These are phyloP conservation scores for Pouteria campechiana DNA, from an alignment of 179 eudicot genomes.

Conservation along the genomic window DNA sequence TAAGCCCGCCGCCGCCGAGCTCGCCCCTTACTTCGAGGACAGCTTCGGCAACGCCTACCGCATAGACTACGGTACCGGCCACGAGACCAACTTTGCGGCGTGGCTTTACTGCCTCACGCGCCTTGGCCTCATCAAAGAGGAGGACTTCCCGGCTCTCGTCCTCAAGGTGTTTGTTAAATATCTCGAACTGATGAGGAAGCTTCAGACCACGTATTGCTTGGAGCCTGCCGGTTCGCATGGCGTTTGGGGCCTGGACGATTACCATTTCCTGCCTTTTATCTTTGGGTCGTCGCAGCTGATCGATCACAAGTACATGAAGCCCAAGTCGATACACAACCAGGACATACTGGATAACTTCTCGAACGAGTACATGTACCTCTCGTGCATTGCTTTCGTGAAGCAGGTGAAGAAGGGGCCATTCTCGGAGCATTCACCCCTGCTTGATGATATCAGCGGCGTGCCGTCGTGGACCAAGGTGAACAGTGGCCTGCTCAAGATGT, in stretches of 20 bases:
- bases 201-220: slow-evolving; percentile 62
- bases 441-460: slow-evolving; percentile 89
- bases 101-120: slow-evolving; percentile 83
- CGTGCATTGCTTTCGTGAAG: slow-evolving; percentile 56
- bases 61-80: slow-evolving; percentile 95
- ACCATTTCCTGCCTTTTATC: slow-evolving; percentile 78
- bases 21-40: slow-evolving; percentile 63
- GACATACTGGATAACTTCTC: slow-evolving; percentile 82
- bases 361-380: slow-evolving; percentile 66
- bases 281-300: slow-evolving; percentile 88
- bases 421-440: slow-evolving; percentile 88
- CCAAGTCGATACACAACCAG: slow-evolving; percentile 82
- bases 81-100: slow-evolving; percentile 87
- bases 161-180: slow-evolving; percentile 69
- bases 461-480: slow-evolving; percentile 89
- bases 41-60: slow-evolving; percentile 72
- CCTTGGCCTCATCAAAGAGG: slow-evolving; percentile 59
- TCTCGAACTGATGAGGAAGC: slow-evolving; percentile 72
- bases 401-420: slow-evolving; percentile 88
- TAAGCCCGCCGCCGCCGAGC: slow-evolving; percentile 27
- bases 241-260: slow-evolving; percentile 97
- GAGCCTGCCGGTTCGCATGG: slow-evolving; percentile 99
- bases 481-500: slow-evolving; percentile 93
- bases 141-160: slow-evolving; percentile 73
- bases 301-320: slow-evolving; percentile 96